Evolutionary conservation across 2,329 filamentous ascomycete genomes (phyloP), one percentile per base, ranked within the genome.

Genomic region (Laburnicola sp.): DNA sequence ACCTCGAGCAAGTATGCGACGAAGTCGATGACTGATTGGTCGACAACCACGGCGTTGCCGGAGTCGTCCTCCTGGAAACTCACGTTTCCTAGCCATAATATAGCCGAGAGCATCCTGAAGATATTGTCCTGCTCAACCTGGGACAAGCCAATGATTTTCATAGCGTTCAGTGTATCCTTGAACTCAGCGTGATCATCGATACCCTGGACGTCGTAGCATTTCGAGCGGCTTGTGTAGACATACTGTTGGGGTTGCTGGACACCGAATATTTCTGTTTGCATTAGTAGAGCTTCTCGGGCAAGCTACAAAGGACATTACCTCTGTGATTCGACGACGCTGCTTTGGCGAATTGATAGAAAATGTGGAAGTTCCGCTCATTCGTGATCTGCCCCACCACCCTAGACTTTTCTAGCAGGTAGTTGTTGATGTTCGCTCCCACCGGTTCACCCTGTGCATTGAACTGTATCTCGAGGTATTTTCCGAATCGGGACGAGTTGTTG

Each of bases 301-400:
- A n/a, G 11, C 36, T 30, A 3, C 16, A 25, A 40, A n/a, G 22
- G 22, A 37, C 7, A 68, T 53, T 74, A 81, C 79, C 78, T 71
- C 91, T 82, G 74, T 97, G 95, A 52, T 87, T 84, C 61, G 87
- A 82, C n/a, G 91, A 88, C 7, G 93, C 93, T 3, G 89, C 91
- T 76, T 97, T 99, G 40, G 94, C 90, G 74, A 97, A 97, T 74
- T 99, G 94, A 76, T 99, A 99, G 74, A 99, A 99, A 66, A 99
- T 97, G 76, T 99, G 94, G 75, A 99, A 99, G 76, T 96, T 97
- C 63, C 94, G 86, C 81, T 99, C 94, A 72, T 97, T 96, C 51
- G 78, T 81, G 63, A 97, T 97, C 77, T 97, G 94, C 11, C 93
- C 91, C 7, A 96, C 91, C 16, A 99, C 94, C 77, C 94, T 84